phyloP scores from a whole-genome alignment of 1,284 basidiomycete species.

The Trichosporon asahii region DNA sequence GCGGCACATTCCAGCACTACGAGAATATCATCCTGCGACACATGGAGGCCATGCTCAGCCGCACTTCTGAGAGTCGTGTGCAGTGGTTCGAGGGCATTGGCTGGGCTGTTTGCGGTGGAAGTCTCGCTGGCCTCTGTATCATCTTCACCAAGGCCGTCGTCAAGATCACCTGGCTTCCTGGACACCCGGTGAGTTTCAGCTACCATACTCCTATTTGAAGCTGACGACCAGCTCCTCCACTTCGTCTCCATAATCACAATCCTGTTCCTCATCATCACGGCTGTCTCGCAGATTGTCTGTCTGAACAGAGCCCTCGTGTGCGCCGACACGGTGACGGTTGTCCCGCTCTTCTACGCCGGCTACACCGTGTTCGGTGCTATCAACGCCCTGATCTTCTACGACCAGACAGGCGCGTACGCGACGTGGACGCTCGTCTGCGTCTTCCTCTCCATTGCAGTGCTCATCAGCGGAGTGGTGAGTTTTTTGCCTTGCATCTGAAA shows the following conservation, averaged over 20 bases:
- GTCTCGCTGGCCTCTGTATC: constrained; percentile 74
- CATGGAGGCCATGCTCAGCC: constrained; percentile 70
- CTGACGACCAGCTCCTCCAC: constrained; percentile 61
- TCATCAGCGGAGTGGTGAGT: constrained; percentile 76
- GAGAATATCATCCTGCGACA: constrained; percentile 61
- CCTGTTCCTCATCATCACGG: constrained; percentile 70
- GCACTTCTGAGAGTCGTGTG: constrained; percentile 74
- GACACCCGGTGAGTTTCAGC: constrained; percentile 41
- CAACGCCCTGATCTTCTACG: constrained; percentile 85
- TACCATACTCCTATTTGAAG: background rate
- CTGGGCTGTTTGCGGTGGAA: constrained; percentile 86
- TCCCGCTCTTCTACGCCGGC: constrained; percentile 66
- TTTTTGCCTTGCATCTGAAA: no score
- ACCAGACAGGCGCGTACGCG: constrained; percentile 74
- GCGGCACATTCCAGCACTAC: constrained; percentile 53
- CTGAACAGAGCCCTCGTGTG: constrained; percentile 74
- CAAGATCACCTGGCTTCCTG: constrained; percentile 39
- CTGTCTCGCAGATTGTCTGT: constrained; percentile 83
- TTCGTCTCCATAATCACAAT: constrained; percentile 77
- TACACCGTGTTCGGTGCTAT: constrained; percentile 74
- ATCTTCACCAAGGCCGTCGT: constrained; percentile 82
- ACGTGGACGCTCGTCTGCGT: constrained; percentile 82
- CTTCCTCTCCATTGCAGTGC: constrained; percentile 73
- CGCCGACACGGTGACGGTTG: constrained; percentile 63
- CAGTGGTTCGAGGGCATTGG: constrained; percentile 85